Evolutionary conservation across 2,329 filamentous ascomycete species (phyloP).

Genomic region (Talaromyces piceae): DNA sequence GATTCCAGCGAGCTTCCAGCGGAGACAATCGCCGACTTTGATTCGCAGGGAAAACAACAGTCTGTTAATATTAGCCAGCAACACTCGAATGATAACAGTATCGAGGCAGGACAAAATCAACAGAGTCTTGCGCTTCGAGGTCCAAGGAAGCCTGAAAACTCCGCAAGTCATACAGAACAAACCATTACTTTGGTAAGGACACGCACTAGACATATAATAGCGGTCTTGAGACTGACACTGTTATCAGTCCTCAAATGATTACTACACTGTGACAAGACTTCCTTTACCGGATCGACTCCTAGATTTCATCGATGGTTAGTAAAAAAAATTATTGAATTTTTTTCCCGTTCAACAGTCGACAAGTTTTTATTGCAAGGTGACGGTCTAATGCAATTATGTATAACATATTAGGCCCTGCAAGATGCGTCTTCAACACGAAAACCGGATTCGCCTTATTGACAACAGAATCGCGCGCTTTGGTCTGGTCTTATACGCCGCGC

Average conservation of each 20-base stretch:
- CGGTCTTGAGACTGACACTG: conserved; percentile 11
- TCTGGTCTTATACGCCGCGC: conserved; percentile 72
- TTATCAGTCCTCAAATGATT: conserved; percentile 67
- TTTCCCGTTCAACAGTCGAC: conserved; percentile 9
- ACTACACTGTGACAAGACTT: conserved; percentile 78
- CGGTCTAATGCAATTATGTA: conserved; percentile 11
- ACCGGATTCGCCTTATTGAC: conserved; percentile 71
- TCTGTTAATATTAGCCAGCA: conserved; percentile 12
- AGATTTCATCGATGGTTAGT: conserved; percentile 49
- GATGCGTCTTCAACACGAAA: conserved; percentile 57
- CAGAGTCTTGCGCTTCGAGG: conserved; percentile 31
- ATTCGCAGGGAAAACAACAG: conserved; percentile 4
- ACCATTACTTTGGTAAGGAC: conserved; percentile 30
- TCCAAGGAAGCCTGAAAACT: conserved; percentile 30
- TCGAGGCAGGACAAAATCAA: conserved; percentile 20
- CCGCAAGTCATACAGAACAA: conserved; percentile 23
- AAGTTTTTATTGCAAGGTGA: conserved; percentile 12
- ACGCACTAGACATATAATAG: conserved; percentile 1
- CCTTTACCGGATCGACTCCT: conserved; percentile 73
- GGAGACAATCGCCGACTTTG: neutral
- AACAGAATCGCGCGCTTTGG: conserved; percentile 71
- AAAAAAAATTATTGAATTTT: too few species aligned
- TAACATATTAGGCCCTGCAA: conserved; percentile 48
- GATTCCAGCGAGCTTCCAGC: conserved; percentile 23
- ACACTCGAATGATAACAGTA: conserved; percentile 13